Base-by-base conservation (phyloP, 345 rosid species). In the rapeseed (Brassica napus) region DNA sequence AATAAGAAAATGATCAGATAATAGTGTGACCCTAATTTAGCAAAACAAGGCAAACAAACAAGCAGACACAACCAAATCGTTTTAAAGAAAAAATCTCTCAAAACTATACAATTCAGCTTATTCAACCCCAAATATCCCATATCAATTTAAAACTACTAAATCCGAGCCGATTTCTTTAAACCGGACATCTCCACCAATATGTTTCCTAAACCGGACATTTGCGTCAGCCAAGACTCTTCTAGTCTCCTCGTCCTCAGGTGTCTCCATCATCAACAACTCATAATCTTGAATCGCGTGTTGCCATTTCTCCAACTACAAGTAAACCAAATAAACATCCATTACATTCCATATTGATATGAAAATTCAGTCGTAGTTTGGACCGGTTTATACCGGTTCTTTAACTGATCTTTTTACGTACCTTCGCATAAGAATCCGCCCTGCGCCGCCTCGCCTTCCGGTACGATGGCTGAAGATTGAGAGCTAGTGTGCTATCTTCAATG, bases 391-490 rank as follows among this genome's bases (percentile, higher is more conserved):
- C 32, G 55, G 78, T 65, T 65, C 52, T 63, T 18, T 4, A 52
- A 74, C n/a, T 14, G 57, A 49, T 0, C 16, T 18, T 49, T 49
- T 4, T 16, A 6, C 55, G 5, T 81, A 94, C 98, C 96, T 90
- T 91, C 2, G 90, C 82, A 73, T 88, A 71, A 77, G 91, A 90
- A 65, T 89, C 88, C 0, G 98, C 99, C 78, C 92, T 89, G 68
- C 99, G 86, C 9, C 88, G 79, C 73, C 96, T 89, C 26, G 98
- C 97, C 79, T 94, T 94, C 65, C 83, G 77, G 62, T 94, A 93
- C 15, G 86, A 83, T 7, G 98, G 94, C 23, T 85, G 95, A 34
- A 89, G 76, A 23, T 63, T 68, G 34, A 94, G 92, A 61, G 97
- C 98, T 28, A 84, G 67, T 0, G 93, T 84, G 83, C 99, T 93